These are phyloP conservation scores for peach (Prunus persica) DNA, from an alignment of 306 rosid genomes.

Conservation along the genomic window Prunus_persica_NCBIv2 NC_034013.1:1035501-1036000, in stretches of 20 bases:
- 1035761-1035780: slow-evolving; percentile 70
- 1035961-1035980: slow-evolving; percentile 70
- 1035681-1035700: slow-evolving; percentile 58
- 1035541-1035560: slow-evolving; percentile 50
- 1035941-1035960: slow-evolving; percentile 63
- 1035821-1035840: slow-evolving; percentile 70
- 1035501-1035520: slow-evolving; percentile 50
- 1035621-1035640: slow-evolving; percentile 78
- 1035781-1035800: slow-evolving; percentile 68
- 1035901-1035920: slow-evolving; percentile 62
- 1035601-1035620: slow-evolving; percentile 60
- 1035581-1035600: slow-evolving; percentile 70
- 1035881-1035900: slow-evolving; percentile 49
- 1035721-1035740: slow-evolving; percentile 83
- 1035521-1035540: slow-evolving; percentile 56
- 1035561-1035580: slow-evolving; percentile 69
- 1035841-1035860: slow-evolving; percentile 52
- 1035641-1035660: slow-evolving; percentile 86
- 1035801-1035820: slow-evolving; percentile 61
- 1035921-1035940: slow-evolving; percentile 88
- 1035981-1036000: slow-evolving; percentile 64
- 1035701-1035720: slow-evolving; percentile 68
- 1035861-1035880: slow-evolving; percentile 55
- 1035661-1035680: slow-evolving; percentile 54
- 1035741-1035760: slow-evolving; percentile 74